Evolutionary conservation across 257 asterid species (phyloP).

Genomic region (Agastache rugosa): DNA sequence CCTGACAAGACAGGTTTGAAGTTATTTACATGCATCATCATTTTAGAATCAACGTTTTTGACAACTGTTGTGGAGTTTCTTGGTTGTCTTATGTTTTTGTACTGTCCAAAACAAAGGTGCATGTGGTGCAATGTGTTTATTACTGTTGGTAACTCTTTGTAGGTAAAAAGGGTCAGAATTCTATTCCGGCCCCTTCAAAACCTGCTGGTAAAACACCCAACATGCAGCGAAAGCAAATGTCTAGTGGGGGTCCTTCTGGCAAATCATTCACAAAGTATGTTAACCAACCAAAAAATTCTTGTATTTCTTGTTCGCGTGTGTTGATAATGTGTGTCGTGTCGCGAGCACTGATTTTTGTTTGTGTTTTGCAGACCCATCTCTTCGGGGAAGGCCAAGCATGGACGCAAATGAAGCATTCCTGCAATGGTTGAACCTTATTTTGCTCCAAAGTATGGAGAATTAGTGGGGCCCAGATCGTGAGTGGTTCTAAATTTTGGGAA

Average conservation of each 20-base stretch:
- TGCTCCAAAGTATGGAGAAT: conserved; percentile 18
- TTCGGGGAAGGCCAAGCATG: conserved; percentile 45
- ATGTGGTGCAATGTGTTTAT: not conserved
- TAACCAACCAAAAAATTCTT: no score
- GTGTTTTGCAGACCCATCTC: conserved; percentile 37
- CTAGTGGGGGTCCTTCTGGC: conserved; percentile 44
- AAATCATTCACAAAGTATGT: conserved; percentile 41
- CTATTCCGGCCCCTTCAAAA: conserved; percentile 41
- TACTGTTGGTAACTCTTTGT: not conserved
- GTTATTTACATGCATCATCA: not conserved
- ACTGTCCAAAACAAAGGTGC: no score
- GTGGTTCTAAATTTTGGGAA: conserved; percentile 32
- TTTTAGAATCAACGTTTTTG: not conserved
- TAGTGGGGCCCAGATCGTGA: conserved; percentile 22
- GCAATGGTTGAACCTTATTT: not conserved
- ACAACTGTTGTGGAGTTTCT: not conserved
- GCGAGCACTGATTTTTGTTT: not conserved
- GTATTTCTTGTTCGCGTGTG: not conserved
- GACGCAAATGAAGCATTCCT: conserved; percentile 39
- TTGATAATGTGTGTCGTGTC: not conserved
- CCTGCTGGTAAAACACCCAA: conserved; percentile 38
- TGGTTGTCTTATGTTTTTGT: not conserved
- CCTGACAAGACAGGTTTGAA: conserved; percentile 56
- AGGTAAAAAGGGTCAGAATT: conserved; percentile 46
- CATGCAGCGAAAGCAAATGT: conserved; percentile 39